Evolutionary conservation across 345 rosid species (phyloP).

Genomic region (Aurinia saxatilis): DNA sequence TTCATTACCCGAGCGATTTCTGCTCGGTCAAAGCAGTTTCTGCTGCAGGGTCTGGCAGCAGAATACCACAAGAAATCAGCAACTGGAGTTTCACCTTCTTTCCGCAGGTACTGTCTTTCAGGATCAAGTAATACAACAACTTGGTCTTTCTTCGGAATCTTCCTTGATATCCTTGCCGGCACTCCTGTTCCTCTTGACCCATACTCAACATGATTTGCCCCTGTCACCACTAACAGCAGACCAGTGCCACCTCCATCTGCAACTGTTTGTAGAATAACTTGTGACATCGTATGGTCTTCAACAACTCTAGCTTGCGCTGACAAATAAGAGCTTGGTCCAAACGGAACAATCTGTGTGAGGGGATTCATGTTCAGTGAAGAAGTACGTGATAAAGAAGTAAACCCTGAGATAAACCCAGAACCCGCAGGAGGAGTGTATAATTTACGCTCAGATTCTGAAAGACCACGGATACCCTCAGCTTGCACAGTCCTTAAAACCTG

Average conservation of each 20-base stretch:
- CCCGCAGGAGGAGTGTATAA: constrained; percentile 79
- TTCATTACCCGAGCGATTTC: constrained; percentile 95
- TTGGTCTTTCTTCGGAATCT: constrained; percentile 79
- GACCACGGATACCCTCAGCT: constrained; percentile 87
- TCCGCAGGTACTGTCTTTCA: constrained; percentile 71
- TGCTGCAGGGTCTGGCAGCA: constrained; percentile 86
- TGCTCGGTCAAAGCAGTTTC: constrained; percentile 92
- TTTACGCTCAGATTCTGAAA: constrained; percentile 67
- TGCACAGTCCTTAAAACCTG: constrained; percentile 82
- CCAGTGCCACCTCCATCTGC: constrained; percentile 56
- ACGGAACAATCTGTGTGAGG: constrained; percentile 49
- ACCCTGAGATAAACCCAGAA: constrained; percentile 84
- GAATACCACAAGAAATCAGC: constrained; percentile 96
- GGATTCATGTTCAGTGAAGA: constrained; percentile 45
- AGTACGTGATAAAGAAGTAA: constrained; percentile 58
- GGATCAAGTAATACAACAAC: constrained; percentile 81
- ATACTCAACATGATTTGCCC: constrained; percentile 70
- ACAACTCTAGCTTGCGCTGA: constrained; percentile 84
- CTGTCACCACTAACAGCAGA: constrained; percentile 70
- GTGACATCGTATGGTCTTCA: constrained; percentile 84
- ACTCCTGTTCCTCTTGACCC: constrained; percentile 84
- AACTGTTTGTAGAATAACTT: constrained; percentile 51
- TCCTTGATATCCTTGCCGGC: constrained; percentile 79
- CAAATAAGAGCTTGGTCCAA: constrained; percentile 83
- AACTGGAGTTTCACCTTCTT: constrained; percentile 84